Evolutionary conservation across 1,139 yeast genomes (phyloP), one percentile per base, ranked within the genome.

Genomic region (Yamadazyma atlantica): DNA sequence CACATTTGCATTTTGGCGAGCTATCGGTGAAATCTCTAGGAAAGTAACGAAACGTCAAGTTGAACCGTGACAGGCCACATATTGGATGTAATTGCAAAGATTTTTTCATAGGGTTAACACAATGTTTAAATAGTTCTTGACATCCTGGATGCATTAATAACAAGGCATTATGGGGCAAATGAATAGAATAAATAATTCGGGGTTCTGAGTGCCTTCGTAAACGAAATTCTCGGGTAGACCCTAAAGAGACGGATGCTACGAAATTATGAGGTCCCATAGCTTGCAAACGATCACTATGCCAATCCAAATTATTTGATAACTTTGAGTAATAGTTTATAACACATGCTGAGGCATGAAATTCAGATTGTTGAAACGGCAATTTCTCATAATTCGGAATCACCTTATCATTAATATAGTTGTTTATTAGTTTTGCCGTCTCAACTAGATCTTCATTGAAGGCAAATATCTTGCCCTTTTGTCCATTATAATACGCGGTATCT

Each of bases 141-240:
- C 85, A 80, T 1, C 87, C 87, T 1, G 87, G 84, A 45, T 80
- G 80, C 94, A 85, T 84, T 4, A 85, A 57, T 2, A 84, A 50
- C 37, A 85, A 55, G 9, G 85, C 69, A 49, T 84, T 84, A 54
- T 84, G 86, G 0, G 85, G 83, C 3, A 82, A 51, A 17, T 77
- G 80, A 2, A 83, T 63, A 12, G 83, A 73, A 43, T 66, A 66
- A 11, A 73, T 69, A 0, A 64, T 49, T 32, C 38, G 28, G 24
- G 53, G 47, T 6, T 50, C 42, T 35, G 64, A 68, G 36, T 56
- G 59, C 48, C 68, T 64, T 45, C 78, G 59, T 7, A 83, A 51
- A 29, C 87, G 57, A 49, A 85, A 85, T 43, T 79, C 82, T 27
- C 94, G 61, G 0, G 85, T 76, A 4, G 81, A 73, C 0, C 94